phyloP scores from a whole-genome alignment of 2,329 filamentous ascomycete species.

The Nectriaceae sp. region DNA sequence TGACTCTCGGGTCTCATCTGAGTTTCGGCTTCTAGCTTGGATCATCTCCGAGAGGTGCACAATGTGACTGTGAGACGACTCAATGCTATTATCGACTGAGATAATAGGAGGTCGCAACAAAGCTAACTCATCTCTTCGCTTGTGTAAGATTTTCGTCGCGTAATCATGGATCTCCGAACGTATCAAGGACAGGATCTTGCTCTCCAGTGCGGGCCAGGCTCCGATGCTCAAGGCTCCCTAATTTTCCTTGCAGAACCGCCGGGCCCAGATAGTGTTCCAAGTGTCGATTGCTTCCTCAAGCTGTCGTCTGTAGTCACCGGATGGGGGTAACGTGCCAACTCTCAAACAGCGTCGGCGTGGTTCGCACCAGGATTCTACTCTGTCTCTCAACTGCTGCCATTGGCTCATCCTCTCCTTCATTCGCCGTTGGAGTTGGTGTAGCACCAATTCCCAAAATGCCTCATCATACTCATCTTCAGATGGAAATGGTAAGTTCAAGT shows the following conservation, averaged over 20 bases:
- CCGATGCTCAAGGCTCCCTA: background rate
- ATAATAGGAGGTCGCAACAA: background rate
- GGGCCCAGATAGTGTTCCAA: constrained; percentile 19
- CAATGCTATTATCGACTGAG: background rate
- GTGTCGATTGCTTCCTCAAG: constrained; percentile 14
- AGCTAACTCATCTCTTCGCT: background rate
- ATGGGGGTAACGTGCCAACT: constrained; percentile 1
- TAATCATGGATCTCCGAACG: background rate
- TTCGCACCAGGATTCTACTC: constrained; percentile 10
- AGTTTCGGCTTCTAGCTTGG: background rate
- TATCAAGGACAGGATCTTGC: background rate
- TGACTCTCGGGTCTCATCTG: background rate
- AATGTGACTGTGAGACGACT: background rate
- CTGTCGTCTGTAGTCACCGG: background rate
- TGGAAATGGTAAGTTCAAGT: too few relatives aligned
- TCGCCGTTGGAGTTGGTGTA: background rate
- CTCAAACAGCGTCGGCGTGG: constrained; percentile 1
- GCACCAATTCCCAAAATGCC: too few relatives aligned
- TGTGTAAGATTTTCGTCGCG: background rate
- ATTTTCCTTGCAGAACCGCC: constrained; percentile 9
- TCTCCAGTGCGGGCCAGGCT: background rate
- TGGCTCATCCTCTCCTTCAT: background rate
- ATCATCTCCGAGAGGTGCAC: background rate
- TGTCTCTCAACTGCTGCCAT: background rate
- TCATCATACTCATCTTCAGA: background rate